Evolutionary conservation across 2,329 filamentous ascomycete genomes (phyloP).

Genomic region (Penicillium psychrosexuale): DNA sequence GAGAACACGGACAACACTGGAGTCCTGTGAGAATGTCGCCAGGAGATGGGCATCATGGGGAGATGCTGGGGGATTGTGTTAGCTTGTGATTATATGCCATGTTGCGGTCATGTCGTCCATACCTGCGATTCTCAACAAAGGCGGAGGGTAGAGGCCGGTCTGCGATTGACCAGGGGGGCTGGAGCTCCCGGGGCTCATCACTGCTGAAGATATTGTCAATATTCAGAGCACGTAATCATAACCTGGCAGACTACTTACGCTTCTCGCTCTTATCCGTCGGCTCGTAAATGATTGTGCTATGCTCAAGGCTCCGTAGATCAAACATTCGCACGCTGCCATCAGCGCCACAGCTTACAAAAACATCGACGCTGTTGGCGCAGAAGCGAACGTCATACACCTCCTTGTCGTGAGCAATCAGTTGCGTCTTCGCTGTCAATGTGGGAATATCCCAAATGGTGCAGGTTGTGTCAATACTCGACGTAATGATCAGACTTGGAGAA

Average conservation of each 20-base stretch:
- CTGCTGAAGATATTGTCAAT: conserved; percentile 25
- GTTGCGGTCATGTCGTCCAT: conserved; percentile 14
- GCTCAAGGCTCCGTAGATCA: conserved; percentile 89
- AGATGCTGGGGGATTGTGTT: conserved; percentile 57
- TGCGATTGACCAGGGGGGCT: conserved; percentile 70
- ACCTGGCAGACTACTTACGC: conserved; percentile 49
- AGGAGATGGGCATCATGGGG: conserved; percentile 93
- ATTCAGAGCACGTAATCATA: not conserved
- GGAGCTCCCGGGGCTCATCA: conserved; percentile 53
- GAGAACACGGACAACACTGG: conserved; percentile 85
- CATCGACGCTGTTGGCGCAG: conserved; percentile 96
- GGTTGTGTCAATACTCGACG: conserved; percentile 96
- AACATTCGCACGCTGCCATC: conserved; percentile 99
- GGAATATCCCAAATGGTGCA: conserved; percentile 99
- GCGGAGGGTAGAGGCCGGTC: conserved; percentile 56
- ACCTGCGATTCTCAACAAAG: conserved; percentile 45
- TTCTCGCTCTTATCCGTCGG: conserved; percentile 77
- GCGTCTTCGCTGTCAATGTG: conserved; percentile 94
- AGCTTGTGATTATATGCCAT: conserved; percentile 7
- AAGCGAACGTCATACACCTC: conserved; percentile 98
- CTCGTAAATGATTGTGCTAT: conserved; percentile 99
- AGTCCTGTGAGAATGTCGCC: conserved; percentile 95
- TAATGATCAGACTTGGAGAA: conserved; percentile 95
- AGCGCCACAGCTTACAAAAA: conserved; percentile 96
- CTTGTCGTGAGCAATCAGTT: conserved; percentile 97